phyloP scores from a whole-genome alignment of 2,329 filamentous ascomycete genomes.

The Aspergillus neotritici region DNA sequence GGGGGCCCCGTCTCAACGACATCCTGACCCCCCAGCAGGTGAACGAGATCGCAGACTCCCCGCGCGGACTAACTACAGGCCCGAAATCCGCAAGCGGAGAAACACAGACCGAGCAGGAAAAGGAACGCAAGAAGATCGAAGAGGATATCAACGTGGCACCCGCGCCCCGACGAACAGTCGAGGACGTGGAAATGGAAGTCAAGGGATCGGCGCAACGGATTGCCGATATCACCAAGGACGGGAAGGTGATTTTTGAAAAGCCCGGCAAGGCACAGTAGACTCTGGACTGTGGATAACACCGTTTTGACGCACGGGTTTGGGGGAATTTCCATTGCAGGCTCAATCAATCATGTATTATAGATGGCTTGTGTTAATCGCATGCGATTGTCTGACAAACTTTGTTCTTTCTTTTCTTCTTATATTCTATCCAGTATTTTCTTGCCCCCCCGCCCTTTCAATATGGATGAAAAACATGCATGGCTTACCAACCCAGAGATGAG shows the following conservation, averaged over 20 bases:
- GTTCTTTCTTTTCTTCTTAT: conserved; percentile 1
- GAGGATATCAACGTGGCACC: conserved; percentile 21
- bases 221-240: conserved; percentile 54
- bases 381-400: conserved; percentile 7
- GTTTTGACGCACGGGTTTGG: conserved; percentile 10
- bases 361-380: conserved; percentile 8
- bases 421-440: too few species aligned
- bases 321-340: conserved; percentile 16
- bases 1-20: conserved; percentile 73
- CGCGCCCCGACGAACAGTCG: conserved; percentile 23
- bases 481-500: too few species aligned
- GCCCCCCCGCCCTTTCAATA: too few species aligned
- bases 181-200: conserved; percentile 26
- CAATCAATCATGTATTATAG: conserved; percentile 18
- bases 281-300: not conserved
- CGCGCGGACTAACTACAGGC: conserved; percentile 63
- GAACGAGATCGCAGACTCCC: conserved; percentile 81
- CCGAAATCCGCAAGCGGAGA: conserved; percentile 37
- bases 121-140: conserved; percentile 16
- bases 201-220: conserved; percentile 36
- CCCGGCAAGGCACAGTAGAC: conserved; percentile 17
- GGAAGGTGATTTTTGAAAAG: conserved; percentile 60
- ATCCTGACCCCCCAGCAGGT: conserved; percentile 71
- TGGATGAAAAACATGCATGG: too few species aligned
- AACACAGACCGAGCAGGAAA: conserved; percentile 9